phyloP scores from a whole-genome alignment of 2,329 filamentous ascomycete genomes.

The Nemania bipapillata region DNA sequence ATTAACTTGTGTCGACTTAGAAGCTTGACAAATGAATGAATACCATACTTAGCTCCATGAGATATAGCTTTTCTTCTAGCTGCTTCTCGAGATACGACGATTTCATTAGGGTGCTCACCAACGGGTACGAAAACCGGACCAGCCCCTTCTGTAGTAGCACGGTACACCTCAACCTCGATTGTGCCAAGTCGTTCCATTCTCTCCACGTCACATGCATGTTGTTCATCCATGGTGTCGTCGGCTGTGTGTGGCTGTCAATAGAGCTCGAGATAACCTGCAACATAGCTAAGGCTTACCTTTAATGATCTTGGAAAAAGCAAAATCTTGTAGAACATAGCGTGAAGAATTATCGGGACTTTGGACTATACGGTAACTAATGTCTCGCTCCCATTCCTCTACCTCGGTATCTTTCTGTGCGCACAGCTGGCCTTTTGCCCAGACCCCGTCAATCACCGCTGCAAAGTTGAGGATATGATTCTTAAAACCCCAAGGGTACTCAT shows the following conservation, averaged over 20 bases:
- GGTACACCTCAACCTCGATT: conserved; percentile 40
- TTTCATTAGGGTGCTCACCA: conserved; percentile 2
- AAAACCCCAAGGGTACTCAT: conserved; percentile 29
- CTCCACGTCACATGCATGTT: conserved; percentile 20
- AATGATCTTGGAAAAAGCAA: conserved; percentile 39
- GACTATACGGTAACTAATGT: conserved; percentile 18
- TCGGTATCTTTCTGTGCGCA: conserved; percentile 20
- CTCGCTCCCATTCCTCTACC: conserved; percentile 9
- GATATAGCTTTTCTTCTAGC: conserved; percentile 39
- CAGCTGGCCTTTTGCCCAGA: conserved; percentile 30
- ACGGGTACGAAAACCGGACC: not conserved
- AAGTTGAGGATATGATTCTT: conserved; percentile 34
- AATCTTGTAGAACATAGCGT: conserved; percentile 28
- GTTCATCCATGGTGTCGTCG: conserved; percentile 18
- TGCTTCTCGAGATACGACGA: conserved; percentile 34
- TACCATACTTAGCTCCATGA: conserved; percentile 39
- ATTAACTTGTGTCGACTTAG: not conserved
- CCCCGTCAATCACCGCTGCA: conserved; percentile 38
- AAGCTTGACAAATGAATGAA: not conserved
- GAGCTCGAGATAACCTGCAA: not conserved
- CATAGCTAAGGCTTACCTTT: conserved; percentile 30
- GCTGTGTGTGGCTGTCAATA: conserved; percentile 21
- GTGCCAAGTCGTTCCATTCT: conserved; percentile 38
- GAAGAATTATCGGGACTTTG: not conserved
- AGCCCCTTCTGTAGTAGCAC: not conserved